Conservation (phyloP, 176 grass and related monocot species). For the Saccharum officinarum region DNA sequence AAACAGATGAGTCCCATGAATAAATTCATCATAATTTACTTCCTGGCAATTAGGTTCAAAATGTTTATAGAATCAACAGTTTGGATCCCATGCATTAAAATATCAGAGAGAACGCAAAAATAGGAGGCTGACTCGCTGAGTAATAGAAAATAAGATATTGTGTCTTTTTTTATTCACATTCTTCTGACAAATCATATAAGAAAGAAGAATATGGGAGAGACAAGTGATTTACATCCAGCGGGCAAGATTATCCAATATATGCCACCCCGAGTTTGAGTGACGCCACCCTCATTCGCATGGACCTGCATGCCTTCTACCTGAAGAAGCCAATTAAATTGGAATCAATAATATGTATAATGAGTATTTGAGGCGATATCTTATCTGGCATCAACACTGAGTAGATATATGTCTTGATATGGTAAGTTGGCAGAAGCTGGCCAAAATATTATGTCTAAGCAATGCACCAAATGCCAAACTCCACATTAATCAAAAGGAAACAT, state of each 20-base stretch:
- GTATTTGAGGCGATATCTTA: neutral
- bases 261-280: slow-evolving; percentile 90
- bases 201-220: neutral
- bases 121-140: neutral
- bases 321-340: slow-evolving; percentile 23
- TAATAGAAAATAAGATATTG: neutral
- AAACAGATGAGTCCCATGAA: neutral
- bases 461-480: neutral
- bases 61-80: neutral
- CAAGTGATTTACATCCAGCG: slow-evolving; percentile 83
- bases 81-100: neutral
- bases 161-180: slow-evolving; percentile 22
- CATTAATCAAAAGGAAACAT: neutral
- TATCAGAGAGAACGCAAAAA: neutral
- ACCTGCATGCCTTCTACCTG: slow-evolving; percentile 98
- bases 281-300: slow-evolving; percentile 92
- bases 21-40: neutral
- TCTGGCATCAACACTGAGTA: neutral
- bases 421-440: neutral
- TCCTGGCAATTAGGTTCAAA: neutral
- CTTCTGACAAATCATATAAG: slow-evolving; percentile 4
- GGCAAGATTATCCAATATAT: slow-evolving; percentile 99
- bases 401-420: neutral
- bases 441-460: neutral
- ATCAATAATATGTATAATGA: neutral